These are phyloP conservation scores for Leccinum olivaceopallidum DNA, from an alignment of 768 basidiomycete genomes.

Conservation along the genomic window DNA sequence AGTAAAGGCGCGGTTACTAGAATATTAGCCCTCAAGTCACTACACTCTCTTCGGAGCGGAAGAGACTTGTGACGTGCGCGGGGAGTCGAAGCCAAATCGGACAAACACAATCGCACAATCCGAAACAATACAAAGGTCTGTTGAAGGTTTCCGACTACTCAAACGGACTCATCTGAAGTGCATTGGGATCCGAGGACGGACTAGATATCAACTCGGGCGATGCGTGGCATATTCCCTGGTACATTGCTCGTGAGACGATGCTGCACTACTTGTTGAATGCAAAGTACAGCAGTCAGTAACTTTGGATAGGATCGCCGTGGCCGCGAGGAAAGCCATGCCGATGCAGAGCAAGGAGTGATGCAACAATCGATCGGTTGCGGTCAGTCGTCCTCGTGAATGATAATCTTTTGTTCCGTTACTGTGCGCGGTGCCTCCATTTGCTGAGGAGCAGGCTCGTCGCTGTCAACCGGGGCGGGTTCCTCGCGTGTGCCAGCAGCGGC, in stretches of 20 bases:
- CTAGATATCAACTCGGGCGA: neutral
- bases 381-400: constrained; percentile 54
- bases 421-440: constrained; percentile 19
- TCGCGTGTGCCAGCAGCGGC: constrained; percentile 2
- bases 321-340: neutral
- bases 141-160: too few species aligned
- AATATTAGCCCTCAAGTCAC: too few species aligned
- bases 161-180: neutral
- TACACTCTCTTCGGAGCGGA: too few species aligned
- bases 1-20: too few species aligned
- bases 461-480: constrained; percentile 1
- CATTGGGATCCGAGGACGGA: neutral
- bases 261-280: constrained; percentile 7
- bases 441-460: constrained; percentile 6
- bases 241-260: neutral
- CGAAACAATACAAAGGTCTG: too few species aligned
- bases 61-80: too few species aligned
- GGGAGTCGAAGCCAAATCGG: too few species aligned
- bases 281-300: constrained; percentile 1
- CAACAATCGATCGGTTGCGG: neutral
- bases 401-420: constrained; percentile 40
- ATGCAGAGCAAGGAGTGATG: neutral
- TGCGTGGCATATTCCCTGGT: neutral
- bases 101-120: too few species aligned
- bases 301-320: neutral